phyloP scores from a whole-genome alignment of 1,284 basidiomycete species.

The Coniferiporia sulphurascens region DNA sequence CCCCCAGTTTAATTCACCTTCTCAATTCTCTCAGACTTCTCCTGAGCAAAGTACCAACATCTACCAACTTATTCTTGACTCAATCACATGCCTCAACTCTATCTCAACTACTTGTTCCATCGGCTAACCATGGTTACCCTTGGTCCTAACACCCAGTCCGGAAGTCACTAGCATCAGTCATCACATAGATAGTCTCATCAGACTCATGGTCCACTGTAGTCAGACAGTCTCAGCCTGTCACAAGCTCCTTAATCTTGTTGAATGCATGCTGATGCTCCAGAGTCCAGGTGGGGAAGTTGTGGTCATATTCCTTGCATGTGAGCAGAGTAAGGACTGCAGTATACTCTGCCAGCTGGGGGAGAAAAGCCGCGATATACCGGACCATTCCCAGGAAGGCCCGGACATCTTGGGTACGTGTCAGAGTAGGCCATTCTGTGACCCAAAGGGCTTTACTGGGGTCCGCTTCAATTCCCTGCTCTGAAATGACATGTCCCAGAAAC shows the following conservation, averaged over 20 bases:
- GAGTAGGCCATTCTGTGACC: slow-evolving; percentile 35
- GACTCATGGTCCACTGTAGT: slow-evolving; percentile 32
- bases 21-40: too few species aligned
- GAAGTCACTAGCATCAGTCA: slow-evolving; percentile 31
- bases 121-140: too few species aligned
- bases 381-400: slow-evolving; percentile 34
- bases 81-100: too few species aligned
- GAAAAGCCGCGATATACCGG: slow-evolving; percentile 31
- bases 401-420: slow-evolving; percentile 26
- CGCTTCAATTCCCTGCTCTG: slow-evolving; percentile 27
- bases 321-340: slow-evolving; percentile 30
- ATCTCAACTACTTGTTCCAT: too few species aligned
- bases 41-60: too few species aligned
- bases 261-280: slow-evolving; percentile 31
- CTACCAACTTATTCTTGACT: too few species aligned
- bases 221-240: slow-evolving; percentile 25
- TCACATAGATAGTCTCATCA: slow-evolving; percentile 33
- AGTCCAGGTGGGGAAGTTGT: slow-evolving; percentile 30
- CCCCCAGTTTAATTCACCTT: too few species aligned
- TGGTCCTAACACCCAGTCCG: too few species aligned
- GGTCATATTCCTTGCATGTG: slow-evolving; percentile 27
- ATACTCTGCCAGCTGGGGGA: slow-evolving; percentile 31
- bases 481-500: slow-evolving; percentile 36
- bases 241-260: slow-evolving; percentile 33
- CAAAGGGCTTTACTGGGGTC: slow-evolving; percentile 30